Base-by-base conservation (phyloP, 768 basidiomycete genomes). In the Lanmaoa rubissima region DNA sequence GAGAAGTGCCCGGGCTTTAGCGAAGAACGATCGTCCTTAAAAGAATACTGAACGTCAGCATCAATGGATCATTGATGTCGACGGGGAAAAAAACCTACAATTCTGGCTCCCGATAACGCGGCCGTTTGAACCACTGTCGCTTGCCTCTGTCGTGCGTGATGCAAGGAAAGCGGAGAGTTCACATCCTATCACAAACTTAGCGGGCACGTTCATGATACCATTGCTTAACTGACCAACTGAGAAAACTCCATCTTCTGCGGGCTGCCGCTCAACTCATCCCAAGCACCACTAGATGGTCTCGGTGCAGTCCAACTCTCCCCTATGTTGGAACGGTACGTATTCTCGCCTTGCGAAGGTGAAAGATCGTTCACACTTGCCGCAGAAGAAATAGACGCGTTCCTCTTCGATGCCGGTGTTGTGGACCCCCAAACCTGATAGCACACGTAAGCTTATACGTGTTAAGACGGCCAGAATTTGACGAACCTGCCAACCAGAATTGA, bases 401-500 rank as follows among this genome's bases (percentile, higher is more conserved):
- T 78, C 63, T 76, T 79, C 5, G 84, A 79, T 31, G 75, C 70
- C 39, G 81, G 76, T 31, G 78, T 66, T 40, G 75, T 65, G 61
- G 80, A 74, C 48, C 76, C 77, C 86, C 86, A 88, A 52, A 86
- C 83, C 86, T 87, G 55, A 48, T 7, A 31, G 21, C 17, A 57
- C 38, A 55, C 51, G 46, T 65, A 36, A 57, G 53, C 39, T 2
- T 35, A 62, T 43, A 41, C 38, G 41, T 51, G 49, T 35, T 53
- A 54, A 19, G 55, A 54, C 31, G 35, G 48, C 24, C 50, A 61
- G 53, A 52, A 43, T 51, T 46, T 12, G 55, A 74, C 80, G 47
- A 54, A 82, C 87, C 81, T 87, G 85, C 87, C 87, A 88, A 43
- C 86, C 82, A 48, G 83, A 74, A 68, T 79, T 82, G 41, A 85